These are phyloP conservation scores for Aspergillus ochraceus DNA, from an alignment of 2,329 filamentous ascomycete genomes.

Conservation along the genomic window DNA sequence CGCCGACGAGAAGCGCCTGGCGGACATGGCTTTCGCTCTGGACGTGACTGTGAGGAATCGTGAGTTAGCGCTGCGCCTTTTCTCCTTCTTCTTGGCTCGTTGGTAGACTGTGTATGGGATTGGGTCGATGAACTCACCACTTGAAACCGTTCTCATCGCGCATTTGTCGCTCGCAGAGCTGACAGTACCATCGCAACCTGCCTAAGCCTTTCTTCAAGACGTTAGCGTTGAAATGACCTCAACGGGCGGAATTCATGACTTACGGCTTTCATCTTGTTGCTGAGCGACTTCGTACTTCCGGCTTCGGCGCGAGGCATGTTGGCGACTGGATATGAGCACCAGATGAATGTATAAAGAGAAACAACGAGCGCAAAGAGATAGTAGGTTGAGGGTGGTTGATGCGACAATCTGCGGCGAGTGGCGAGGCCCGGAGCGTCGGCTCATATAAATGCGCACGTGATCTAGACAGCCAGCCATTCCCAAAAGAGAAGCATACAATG, in stretches of 20 bases:
- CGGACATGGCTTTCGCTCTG: slow-evolving; percentile 83
- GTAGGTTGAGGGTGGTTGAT: not conserved
- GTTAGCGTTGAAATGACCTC: slow-evolving; percentile 10
- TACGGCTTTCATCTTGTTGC: slow-evolving; percentile 80
- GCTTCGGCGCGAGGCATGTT: slow-evolving; percentile 91
- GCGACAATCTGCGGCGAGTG: not conserved
- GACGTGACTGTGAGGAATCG: slow-evolving; percentile 59
- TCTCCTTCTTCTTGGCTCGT: too few species aligned
- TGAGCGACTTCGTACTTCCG: slow-evolving; percentile 84
- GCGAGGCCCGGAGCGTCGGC: not conserved
- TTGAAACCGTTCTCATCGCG: slow-evolving; percentile 90
- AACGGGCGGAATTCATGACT: slow-evolving; percentile 42
- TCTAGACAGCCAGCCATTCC: not conserved
- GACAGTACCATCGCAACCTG: slow-evolving; percentile 88
- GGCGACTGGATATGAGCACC: slow-evolving; percentile 12
- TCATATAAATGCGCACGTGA: not conserved
- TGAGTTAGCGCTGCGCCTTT: too few species aligned
- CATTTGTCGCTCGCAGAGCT: slow-evolving; percentile 74
- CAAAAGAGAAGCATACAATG: too few species aligned
- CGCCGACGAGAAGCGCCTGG: slow-evolving; percentile 84
- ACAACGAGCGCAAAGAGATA: not conserved
- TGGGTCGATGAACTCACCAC: slow-evolving; percentile 36
- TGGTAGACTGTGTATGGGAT: too few species aligned
- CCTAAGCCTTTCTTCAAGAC: slow-evolving; percentile 54
- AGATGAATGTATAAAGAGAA: not conserved